Evolutionary conservation across 2,329 filamentous ascomycete genomes (phyloP).

Genomic region (Lanzia echinophila): DNA sequence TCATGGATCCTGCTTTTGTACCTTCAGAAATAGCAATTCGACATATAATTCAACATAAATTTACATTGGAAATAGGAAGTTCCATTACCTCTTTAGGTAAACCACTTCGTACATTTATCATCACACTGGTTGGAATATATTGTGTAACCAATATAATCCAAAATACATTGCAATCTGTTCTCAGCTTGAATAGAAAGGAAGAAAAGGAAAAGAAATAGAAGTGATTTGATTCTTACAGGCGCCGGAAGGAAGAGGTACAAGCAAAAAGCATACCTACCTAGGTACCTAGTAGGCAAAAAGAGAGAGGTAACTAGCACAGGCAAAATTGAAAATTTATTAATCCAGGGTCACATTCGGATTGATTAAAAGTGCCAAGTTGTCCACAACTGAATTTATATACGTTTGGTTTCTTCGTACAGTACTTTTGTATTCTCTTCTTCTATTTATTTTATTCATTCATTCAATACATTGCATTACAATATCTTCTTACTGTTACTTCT

Average conservation of each 20-base stretch:
- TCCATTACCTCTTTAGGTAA: constrained; percentile 42
- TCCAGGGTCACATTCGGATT: no score
- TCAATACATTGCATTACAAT: not conserved
- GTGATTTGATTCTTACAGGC: no score
- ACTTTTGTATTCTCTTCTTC: not conserved
- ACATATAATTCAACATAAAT: constrained; percentile 42
- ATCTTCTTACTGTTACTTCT: no score
- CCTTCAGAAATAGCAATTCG: constrained; percentile 37
- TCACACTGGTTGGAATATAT: constrained; percentile 39
- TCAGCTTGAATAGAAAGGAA: constrained; percentile 12
- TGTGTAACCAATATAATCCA: constrained; percentile 35
- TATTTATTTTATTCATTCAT: not conserved
- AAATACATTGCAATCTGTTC: constrained; percentile 26
- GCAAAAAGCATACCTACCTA: no score
- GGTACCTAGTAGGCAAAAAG: no score
- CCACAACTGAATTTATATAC: not conserved
- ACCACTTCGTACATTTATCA: constrained; percentile 43
- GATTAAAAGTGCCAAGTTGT: not conserved
- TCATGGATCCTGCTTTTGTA: constrained; percentile 33
- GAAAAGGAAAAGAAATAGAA: not conserved
- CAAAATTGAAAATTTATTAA: no score
- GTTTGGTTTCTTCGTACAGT: not conserved
- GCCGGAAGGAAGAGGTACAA: no score
- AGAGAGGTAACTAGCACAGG: no score
- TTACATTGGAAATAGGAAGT: constrained; percentile 44